These are phyloP conservation scores for Pythium inflatum DNA, from an alignment of 352 stramenopile genomes.

Conservation along the genomic window DNA sequence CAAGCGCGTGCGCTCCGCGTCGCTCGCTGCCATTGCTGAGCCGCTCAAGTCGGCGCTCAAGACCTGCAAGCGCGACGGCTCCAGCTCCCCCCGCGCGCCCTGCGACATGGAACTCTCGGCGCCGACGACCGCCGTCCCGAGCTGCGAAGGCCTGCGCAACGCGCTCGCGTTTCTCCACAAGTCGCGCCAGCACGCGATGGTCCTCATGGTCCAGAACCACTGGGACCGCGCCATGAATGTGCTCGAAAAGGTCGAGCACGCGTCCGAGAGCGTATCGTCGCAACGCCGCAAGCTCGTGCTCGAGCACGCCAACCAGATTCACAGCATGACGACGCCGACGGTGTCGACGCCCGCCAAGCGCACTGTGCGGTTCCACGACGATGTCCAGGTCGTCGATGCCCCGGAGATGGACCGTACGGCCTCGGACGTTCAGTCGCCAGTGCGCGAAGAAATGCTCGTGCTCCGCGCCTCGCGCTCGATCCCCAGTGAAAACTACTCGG, in stretches of 20 bases:
- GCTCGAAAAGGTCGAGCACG: constrained; percentile 76
- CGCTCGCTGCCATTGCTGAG: constrained; percentile 30
- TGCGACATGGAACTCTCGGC: constrained; percentile 19
- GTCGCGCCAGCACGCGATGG: constrained; percentile 70
- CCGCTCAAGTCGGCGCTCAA: constrained; percentile 60
- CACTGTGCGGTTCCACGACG: constrained; percentile 64
- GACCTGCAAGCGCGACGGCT: constrained; percentile 54
- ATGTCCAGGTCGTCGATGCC: constrained; percentile 52
- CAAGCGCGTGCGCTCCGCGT: constrained; percentile 37
- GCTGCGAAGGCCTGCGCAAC: constrained; percentile 68
- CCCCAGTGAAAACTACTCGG: constrained; percentile 71
- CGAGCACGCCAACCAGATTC: constrained; percentile 50
- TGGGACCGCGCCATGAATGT: constrained; percentile 75
- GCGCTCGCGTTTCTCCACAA: constrained; percentile 68
- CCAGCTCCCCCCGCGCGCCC: constrained; percentile 55
- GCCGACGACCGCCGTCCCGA: constrained; percentile 34
- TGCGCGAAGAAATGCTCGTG: constrained; percentile 80
- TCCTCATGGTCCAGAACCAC: constrained; percentile 80
- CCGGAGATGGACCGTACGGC: constrained; percentile 72
- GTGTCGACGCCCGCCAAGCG: constrained; percentile 13
- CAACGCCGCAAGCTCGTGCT: constrained; percentile 72
- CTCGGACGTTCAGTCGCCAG: constrained; percentile 47
- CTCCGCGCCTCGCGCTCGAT: constrained; percentile 73
- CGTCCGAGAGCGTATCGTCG: constrained; percentile 64
- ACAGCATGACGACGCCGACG: constrained; percentile 13